Evolutionary conservation across 129 eudicot species (phyloP).

Genomic region (Lactuca saligna): DNA sequence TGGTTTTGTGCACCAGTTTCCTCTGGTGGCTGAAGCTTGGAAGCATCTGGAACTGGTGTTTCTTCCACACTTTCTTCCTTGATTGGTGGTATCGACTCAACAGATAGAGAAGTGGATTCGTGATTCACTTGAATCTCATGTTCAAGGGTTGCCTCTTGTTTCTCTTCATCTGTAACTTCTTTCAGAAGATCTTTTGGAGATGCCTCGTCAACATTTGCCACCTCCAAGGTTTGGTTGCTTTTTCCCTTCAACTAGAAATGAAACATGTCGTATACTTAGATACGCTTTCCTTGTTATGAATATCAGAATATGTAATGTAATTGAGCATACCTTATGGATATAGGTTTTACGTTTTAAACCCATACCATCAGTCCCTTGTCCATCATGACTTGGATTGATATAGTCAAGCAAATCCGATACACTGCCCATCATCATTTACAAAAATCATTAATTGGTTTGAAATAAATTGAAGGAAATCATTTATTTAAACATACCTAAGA

Average conservation of each 20-base stretch:
- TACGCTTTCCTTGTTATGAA: background rate
- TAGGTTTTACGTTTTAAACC: slow-evolving; percentile 66
- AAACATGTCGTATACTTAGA: slow-evolving; percentile 4
- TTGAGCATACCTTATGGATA: slow-evolving; percentile 55
- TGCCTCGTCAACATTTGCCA: slow-evolving; percentile 49
- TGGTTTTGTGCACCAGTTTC: slow-evolving; percentile 35
- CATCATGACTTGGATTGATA: slow-evolving; percentile 81
- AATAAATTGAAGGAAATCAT: slow-evolving; percentile 5
- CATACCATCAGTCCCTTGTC: slow-evolving; percentile 63
- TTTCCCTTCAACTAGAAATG: slow-evolving; percentile 71
- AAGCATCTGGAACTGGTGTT: slow-evolving; percentile 25
- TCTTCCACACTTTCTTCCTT: slow-evolving; percentile 25
- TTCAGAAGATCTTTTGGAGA: slow-evolving; percentile 43
- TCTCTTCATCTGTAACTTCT: slow-evolving; percentile 49
- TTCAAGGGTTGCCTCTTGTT: slow-evolving; percentile 39
- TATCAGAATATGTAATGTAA: background rate
- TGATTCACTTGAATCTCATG: slow-evolving; percentile 32
- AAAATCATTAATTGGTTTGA: background rate
- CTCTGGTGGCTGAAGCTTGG: slow-evolving; percentile 28
- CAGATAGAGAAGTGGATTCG: slow-evolving; percentile 28
- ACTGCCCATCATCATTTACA: slow-evolving; percentile 39
- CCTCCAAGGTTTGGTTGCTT: slow-evolving; percentile 50
- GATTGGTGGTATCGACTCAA: slow-evolving; percentile 31
- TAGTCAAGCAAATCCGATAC: slow-evolving; percentile 97
- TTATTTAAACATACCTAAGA: slow-evolving; percentile 57